phyloP scores from a whole-genome alignment of 75 land plant genomes.

The Selaginella moellendorffii region DNA sequence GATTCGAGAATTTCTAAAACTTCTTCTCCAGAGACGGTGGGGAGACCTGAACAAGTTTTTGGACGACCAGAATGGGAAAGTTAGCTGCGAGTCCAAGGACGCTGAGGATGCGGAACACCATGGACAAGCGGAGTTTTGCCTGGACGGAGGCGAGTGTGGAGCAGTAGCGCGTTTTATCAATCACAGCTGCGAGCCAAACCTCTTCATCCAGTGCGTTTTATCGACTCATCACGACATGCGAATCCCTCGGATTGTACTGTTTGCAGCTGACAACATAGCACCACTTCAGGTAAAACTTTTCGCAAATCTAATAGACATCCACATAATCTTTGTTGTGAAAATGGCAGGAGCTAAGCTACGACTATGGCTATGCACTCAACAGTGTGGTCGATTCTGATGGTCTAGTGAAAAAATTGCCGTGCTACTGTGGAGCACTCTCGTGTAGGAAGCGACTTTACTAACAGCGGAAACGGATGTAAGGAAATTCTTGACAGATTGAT shows the following conservation, averaged over 20 bases:
- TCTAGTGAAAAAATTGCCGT: slow-evolving; percentile 31
- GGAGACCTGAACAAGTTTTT: slow-evolving; percentile 22
- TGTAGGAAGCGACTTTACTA: slow-evolving; percentile 57
- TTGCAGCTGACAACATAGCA: slow-evolving; percentile 1
- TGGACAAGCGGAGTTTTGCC: slow-evolving; percentile 48
- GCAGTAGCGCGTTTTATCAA: slow-evolving; percentile 2
- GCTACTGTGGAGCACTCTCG: slow-evolving; percentile 47
- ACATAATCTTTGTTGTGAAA: too few relatives aligned
- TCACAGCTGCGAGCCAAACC: slow-evolving; percentile 9
- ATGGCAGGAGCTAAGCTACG: not conserved
- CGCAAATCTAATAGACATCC: too few relatives aligned
- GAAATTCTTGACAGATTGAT: not conserved
- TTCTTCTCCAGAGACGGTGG: slow-evolving; percentile 25
- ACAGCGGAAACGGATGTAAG: not conserved
- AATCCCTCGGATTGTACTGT: not conserved
- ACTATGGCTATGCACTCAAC: slow-evolving; percentile 4
- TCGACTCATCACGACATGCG: slow-evolving; percentile 4
- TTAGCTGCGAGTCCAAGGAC: not conserved
- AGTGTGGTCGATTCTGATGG: slow-evolving; percentile 36
- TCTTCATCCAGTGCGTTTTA: slow-evolving; percentile 1
- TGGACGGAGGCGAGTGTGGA: slow-evolving; percentile 12
- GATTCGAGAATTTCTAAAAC: not conserved
- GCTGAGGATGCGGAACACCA: not conserved
- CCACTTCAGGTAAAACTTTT: not conserved
- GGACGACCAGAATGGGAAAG: not conserved